Evolutionary conservation across 2,329 filamentous ascomycete species (phyloP), one percentile per base, ranked within the genome.

Genomic region (Nigrograna mackinnonii): DNA sequence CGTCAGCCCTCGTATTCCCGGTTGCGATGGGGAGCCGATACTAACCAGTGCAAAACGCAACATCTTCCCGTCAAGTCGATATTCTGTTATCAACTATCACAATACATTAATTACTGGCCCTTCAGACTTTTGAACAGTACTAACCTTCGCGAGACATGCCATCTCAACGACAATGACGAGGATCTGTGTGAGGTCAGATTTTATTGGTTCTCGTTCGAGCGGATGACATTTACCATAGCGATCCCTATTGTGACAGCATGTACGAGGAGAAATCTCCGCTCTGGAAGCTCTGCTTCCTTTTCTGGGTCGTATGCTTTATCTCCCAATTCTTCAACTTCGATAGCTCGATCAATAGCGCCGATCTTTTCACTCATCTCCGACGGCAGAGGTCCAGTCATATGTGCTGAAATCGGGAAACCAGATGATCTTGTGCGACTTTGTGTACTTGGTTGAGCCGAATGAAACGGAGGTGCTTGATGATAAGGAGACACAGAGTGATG

Each of bases 61-160:
- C 62, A 64, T 76, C 31, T 49, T 62, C 24, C 62, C 63, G 47
- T 69, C 73, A 28, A 69, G 62, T 22, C 68, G 58, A 37, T 60
- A 70, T 50, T 72, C 66, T 6, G 64, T 66, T 21, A 74, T 52
- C 28, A 73, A 55, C 47, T 73, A 60, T 34, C 14, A 60, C 61
- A 11, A 68, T 41, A 41, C 62, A 22, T 36, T 21, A 44, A 35
- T 20, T 30, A 5, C 17, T 18, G n/a, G 21, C 24, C n/a, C 22
- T 22, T 24, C 12, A 22, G 19, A 9, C 18, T 9, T n/a, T 16
- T 17, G 24, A n/a, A 26, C 22, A 22, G 6, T 7, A 46, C 46
- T 6, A 26, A 56, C 54, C 43, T 58, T 58, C n/a, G 58, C 57
- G 7, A 62, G 44, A 38, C 58, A 62, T 2, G 58, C 58, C 55